These are phyloP conservation scores for Aspergillus aculeatus DNA, from an alignment of 2,329 filamentous ascomycete genomes.

Conservation along the genomic window DNA sequence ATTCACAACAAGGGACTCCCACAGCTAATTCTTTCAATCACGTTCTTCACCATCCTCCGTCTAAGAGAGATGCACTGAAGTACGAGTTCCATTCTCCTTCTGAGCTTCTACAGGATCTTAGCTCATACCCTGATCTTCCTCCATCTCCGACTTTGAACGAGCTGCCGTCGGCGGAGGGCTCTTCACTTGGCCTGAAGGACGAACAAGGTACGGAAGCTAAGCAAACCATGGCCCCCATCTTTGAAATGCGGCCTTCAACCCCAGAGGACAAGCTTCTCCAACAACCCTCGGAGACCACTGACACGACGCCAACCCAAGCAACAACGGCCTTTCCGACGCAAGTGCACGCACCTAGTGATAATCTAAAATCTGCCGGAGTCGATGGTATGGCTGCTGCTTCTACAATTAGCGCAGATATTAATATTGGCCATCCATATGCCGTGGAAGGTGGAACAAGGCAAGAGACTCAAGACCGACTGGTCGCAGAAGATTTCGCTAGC, in stretches of 20 bases:
- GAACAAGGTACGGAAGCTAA: conserved; percentile 19
- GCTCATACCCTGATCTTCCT: conserved; percentile 24
- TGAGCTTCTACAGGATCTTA: conserved; percentile 44
- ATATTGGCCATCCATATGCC: background rate
- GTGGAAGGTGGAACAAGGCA: too few species aligned
- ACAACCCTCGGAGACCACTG: conserved; percentile 13
- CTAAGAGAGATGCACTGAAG: conserved; percentile 41
- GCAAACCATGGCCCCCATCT: conserved; percentile 20
- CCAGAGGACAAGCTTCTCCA: conserved; percentile 16
- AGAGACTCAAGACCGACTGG: too few species aligned
- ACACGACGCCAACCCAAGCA: conserved; percentile 14
- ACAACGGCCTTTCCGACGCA: background rate
- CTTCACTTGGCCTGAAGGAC: conserved; percentile 26
- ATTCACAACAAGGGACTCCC: conserved; percentile 67
- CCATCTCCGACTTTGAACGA: conserved; percentile 21
- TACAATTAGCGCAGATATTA: conserved; percentile 6
- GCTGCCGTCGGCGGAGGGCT: conserved; percentile 34
- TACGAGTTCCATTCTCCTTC: conserved; percentile 50
- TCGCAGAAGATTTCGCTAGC: too few species aligned
- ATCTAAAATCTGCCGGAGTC: conserved; percentile 14
- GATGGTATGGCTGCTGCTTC: conserved; percentile 28
- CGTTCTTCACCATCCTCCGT: conserved; percentile 14
- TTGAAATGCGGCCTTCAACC: conserved; percentile 19
- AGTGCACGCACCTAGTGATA: background rate
- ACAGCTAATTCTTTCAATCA: conserved; percentile 56